Evolutionary conservation across 345 rosid species (phyloP).

Genomic region (Linum lewisii): DNA sequence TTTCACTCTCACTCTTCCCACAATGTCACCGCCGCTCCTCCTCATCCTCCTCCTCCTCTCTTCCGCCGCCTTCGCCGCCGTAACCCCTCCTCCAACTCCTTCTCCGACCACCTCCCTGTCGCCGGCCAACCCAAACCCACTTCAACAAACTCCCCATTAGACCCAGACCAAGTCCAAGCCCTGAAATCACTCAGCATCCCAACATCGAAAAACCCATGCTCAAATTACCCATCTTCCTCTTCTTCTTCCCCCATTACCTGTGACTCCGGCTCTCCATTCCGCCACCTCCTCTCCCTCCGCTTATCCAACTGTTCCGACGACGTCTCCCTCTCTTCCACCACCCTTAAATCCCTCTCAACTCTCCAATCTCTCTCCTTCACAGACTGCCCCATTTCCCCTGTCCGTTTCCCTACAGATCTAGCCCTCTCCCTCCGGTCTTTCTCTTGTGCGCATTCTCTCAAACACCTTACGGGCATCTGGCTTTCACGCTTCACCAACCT

Average conservation of each 20-base stretch:
- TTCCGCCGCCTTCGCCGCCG: not conserved
- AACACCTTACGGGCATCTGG: conserved; percentile 60
- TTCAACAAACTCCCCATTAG: conserved; percentile 41
- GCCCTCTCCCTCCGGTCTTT: conserved; percentile 48
- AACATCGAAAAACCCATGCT: conserved; percentile 57
- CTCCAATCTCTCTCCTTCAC: conserved; percentile 60
- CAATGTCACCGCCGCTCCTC: conserved; percentile 33
- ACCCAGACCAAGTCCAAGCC: conserved; percentile 73
- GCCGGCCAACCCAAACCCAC: conserved; percentile 18
- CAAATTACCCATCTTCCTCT: no score
- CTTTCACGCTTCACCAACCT: conserved; percentile 67
- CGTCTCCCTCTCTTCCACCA: conserved; percentile 49
- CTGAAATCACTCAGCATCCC: conserved; percentile 68
- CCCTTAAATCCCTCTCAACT: conserved; percentile 52
- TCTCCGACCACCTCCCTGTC: conserved; percentile 20
- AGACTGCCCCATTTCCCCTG: conserved; percentile 50
- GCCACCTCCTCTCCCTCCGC: conserved; percentile 56
- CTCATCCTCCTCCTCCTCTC: conserved; percentile 11
- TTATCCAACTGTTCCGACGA: conserved; percentile 71
- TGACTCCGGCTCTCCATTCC: conserved; percentile 57
- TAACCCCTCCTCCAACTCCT: conserved; percentile 22
- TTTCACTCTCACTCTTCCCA: conserved; percentile 14
- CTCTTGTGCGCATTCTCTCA: conserved; percentile 50
- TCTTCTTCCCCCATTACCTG: conserved; percentile 33
- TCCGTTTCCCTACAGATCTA: conserved; percentile 59